Evolutionary conservation across 1,139 yeast genomes (phyloP), one percentile per base, ranked within the genome.

Genomic region (Kurtzmaniella quercitrusa): DNA sequence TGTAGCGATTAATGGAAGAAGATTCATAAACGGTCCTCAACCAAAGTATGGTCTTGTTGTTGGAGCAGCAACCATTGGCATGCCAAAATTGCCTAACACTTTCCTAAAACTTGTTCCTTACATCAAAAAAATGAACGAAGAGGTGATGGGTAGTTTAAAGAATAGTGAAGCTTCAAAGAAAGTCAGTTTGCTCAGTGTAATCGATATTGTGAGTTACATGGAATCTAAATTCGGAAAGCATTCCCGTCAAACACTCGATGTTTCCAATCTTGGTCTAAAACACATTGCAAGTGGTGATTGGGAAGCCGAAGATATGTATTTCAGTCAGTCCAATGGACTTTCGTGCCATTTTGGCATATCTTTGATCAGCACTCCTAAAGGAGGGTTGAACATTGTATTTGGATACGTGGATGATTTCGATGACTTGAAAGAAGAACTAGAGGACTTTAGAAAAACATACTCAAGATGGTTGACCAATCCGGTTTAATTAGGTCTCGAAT

Each of bases 221-320:
- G 33, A 41, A 4, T n/a, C 36, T 1, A 51, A 43, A 21, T 33
- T 50, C 6, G 55, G 52, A 3, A 28, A 43, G 8, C 42, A 47
- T 14, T 40, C 44, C n/a, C 36, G 51, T 22, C 30, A 41, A 15
- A 55, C 61, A 7, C 41, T 63, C 20, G 66, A 57, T 46, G 41
- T 61, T 1, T 64, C 70, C 3, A 66, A 66, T 43, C 39, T 65
- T 18, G 71, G 71, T 3, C 40, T 38, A 28, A 42, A 41, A 5
- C 42, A 45, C 3, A 38, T 45, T 18, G n/a, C 33, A 2, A 30
- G 39, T 5, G 53, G 53, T 3, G 47, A 47, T 18, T 53, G 59
- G 56, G 34, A 48, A 30, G 50, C 53, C 5, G 49, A 51, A 19
- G 56, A 63, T 38, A 42, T 61, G 21, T 46, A 55, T 45, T 66